Evolutionary conservation across 495 filamentous ascomycete species (phyloP), one percentile per base, ranked within the genome.

Genomic region (Penicillium malachiteum): DNA sequence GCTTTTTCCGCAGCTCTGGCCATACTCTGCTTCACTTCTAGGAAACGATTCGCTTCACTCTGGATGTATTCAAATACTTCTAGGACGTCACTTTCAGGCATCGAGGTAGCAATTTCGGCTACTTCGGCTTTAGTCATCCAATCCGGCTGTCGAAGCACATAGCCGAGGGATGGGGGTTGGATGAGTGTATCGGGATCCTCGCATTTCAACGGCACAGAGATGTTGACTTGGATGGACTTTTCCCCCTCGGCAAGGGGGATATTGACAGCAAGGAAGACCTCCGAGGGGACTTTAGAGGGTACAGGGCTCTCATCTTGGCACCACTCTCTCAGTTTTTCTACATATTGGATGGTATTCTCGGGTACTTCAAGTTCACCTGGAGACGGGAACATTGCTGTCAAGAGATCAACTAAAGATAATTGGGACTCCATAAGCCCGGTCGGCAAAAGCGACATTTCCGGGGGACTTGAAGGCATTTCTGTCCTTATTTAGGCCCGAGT

Each of bases 111-210:
- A 7, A 76, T 26, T 26, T 16, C 39, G 2, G 63, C 62, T 0
- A 74, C 54, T 37, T 76, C 71, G 5, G 73, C 73, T 56, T 70
- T 73, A 8, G 73, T 72, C 63, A 76, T 69, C 73, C 73, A 76
- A 5, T 70, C 66, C 11, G 73, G 73, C 42, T 76, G 73, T 13
- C 73, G 73, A 11, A 76, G 58, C 9, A 67, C 60, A 48, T 70
- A 76, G 14, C 41, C 56, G 30, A 63, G 30, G 42, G 65, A 30
- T 4, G 71, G 72, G 10, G 65, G 59, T 10, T 66, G 58, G n/a
- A 71, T 64, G 18, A 58, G 48, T 11, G 48, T 54, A 1, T 59
- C 60, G 5, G 55, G 52, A 32, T 63, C 52, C 4, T 57, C 47
- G 16, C 56, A 56, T 38, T 68, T 60, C 3, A 75, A 37, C 14